A percentile compares a stretch with the other conserved stretches of the same genome.
phyloP scores from a whole-genome alignment of 2,329 filamentous ascomycete species.

The Aciculosporium take region DNA sequence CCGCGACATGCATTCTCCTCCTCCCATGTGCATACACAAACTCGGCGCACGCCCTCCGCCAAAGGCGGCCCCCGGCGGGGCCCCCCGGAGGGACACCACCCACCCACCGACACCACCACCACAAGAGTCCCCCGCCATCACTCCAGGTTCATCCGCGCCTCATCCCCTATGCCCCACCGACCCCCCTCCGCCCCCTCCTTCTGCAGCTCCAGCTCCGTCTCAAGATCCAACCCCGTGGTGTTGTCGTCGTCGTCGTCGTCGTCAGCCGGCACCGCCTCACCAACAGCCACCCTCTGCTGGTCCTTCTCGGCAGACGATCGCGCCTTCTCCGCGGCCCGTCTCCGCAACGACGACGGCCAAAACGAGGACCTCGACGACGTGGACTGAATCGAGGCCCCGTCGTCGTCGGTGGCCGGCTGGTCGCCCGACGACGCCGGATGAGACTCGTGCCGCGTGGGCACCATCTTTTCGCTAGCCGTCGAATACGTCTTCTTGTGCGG shows the following conservation, averaged over 20 bases:
- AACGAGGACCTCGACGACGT: slow-evolving; percentile 34
- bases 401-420: slow-evolving; percentile 16
- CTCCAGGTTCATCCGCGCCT: slow-evolving; percentile 71
- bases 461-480: slow-evolving; percentile 24
- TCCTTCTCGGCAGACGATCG: slow-evolving; percentile 18
- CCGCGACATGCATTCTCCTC: too few species aligned
- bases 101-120: neutral
- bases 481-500: slow-evolving; percentile 18
- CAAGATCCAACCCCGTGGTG: slow-evolving; percentile 25
- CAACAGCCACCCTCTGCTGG: slow-evolving; percentile 27
- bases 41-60: too few species aligned
- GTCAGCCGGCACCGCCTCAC: slow-evolving; percentile 23
- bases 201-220: slow-evolving; percentile 38
- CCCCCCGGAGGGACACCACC: too few species aligned
- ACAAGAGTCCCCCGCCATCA: slow-evolving; percentile 23
- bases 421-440: slow-evolving; percentile 10
- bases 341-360: slow-evolving; percentile 25
- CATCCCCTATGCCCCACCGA: slow-evolving; percentile 70
- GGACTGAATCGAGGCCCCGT: slow-evolving; percentile 31
- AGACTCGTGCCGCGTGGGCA: slow-evolving; percentile 14
- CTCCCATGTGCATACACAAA: too few species aligned
- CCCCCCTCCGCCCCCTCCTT: slow-evolving; percentile 38
- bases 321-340: slow-evolving; percentile 24
- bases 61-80: too few species aligned
- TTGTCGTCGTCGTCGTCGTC: slow-evolving; percentile 30